These are phyloP conservation scores for Asparagopsis taxiformis DNA, from an alignment of 31 red algal genomes.

Conservation along the genomic window DNA sequence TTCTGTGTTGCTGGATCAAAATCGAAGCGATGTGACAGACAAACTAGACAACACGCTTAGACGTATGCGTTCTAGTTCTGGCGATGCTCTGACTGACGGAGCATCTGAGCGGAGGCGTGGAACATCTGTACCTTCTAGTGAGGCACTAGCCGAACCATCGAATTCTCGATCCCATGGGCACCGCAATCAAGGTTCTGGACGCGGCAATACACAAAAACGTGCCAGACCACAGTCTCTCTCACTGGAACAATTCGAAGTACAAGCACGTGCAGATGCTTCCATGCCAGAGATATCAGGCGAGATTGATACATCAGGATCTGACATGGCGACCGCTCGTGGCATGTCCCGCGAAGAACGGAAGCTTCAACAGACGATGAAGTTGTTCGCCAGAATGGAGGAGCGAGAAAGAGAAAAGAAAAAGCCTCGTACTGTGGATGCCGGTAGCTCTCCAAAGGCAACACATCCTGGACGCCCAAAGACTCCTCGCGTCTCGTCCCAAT, in stretches of 20 bases:
- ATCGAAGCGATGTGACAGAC: constrained; percentile 14
- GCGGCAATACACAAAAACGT: neutral
- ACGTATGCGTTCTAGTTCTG: constrained; percentile 1
- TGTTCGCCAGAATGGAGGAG: constrained; percentile 86
- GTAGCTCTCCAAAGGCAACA: constrained; percentile 26
- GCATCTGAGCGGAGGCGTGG: neutral
- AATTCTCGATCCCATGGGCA: neutral
- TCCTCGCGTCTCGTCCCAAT: neutral
- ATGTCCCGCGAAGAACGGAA: constrained; percentile 90
- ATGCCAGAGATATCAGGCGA: neutral
- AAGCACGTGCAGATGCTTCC: neutral
- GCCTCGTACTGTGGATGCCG: constrained; percentile 31
- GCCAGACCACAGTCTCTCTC: neutral
- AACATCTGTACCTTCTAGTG: neutral
- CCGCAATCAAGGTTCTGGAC: neutral
- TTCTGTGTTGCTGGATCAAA: constrained; percentile 20
- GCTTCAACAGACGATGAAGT: constrained; percentile 74
- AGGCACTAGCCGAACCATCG: neutral
- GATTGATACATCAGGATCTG: neutral
- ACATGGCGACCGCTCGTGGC: constrained; percentile 14
- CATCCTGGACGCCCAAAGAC: constrained; percentile 24
- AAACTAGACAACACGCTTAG: constrained; percentile 34
- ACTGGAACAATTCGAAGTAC: neutral
- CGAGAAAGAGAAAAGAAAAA: constrained; percentile 60
- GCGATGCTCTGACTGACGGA: neutral